Evolutionary conservation across 768 basidiomycete genomes (phyloP), one percentile per base, ranked within the genome.

Genomic region (Termitomyces sp.): DNA sequence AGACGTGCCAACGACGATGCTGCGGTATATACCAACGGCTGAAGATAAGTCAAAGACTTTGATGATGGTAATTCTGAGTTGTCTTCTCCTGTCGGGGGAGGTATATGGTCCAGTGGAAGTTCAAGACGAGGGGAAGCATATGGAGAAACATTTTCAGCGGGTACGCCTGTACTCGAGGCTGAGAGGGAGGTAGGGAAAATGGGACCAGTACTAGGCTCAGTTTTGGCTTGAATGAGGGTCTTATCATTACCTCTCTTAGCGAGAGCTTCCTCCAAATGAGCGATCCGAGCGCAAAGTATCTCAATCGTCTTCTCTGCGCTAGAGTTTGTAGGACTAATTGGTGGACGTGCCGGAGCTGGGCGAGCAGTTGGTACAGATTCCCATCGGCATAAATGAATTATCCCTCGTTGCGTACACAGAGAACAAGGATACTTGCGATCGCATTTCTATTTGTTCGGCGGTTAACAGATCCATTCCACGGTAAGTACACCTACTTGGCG

Each of bases 341-440:
- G 75, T 18, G 76, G 77, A 43, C 75, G 72, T 35, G 72, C 74
- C 41, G 77, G 78, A 28, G 73, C 47, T n/a, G 77, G 77, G 32
- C 76, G 74, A 23, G 76, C 75, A 44, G 76, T 65, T 30, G 78
- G 78, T 10, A 76, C 77, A 13, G 68, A 72, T 66, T 77, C 77
- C 77, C 77, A 79, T 41, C 77, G 74, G 66, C 79, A 80, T 5
- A 80, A 69, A 68, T 80, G 77, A 32, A 73, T 62, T 36, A 77
- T 75, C 26, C 74, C 77, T 51, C 75, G 65, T 41, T 71, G 71
- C 28, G 73, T 68, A 62, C 75, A 79, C 10, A 76, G 65, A 18
- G 74, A 75, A 61, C 78, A 78, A 20, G 77, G 77, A 60, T 75
- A 74, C 56, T 72, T 74, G 52, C 75, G 69, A 65, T 79, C 82